Evolutionary conservation across 306 rosid species (phyloP).

Genomic region (Astragalus glycyphyllos): DNA sequence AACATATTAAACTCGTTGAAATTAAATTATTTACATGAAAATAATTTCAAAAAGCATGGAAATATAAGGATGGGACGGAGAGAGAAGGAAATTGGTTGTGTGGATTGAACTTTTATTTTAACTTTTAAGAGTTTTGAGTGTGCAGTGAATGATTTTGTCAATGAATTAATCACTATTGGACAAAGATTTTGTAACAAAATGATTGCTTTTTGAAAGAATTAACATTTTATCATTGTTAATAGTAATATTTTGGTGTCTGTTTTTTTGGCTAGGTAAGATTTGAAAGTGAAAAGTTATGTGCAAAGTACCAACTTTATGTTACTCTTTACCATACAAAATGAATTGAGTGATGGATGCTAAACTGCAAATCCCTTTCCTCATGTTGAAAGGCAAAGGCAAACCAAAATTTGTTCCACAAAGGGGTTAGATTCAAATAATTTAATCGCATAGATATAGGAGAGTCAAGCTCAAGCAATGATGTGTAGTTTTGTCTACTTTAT

Average conservation of each 20-base stretch:
- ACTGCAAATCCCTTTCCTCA: conserved; percentile 48
- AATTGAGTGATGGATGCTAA: conserved; percentile 49
- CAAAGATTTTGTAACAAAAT: conserved; percentile 50
- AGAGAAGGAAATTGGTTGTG: conserved; percentile 28
- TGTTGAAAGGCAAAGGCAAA: conserved; percentile 52
- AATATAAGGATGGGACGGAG: conserved; percentile 31
- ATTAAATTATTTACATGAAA: not conserved
- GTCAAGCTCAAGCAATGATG: conserved; percentile 48
- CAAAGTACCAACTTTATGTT: conserved; percentile 55
- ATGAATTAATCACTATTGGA: conserved; percentile 36
- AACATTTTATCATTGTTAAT: not conserved
- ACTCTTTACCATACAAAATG: conserved; percentile 56
- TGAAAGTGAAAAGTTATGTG: conserved; percentile 49
- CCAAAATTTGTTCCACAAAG: conserved; percentile 40
- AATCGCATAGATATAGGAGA: conserved; percentile 38
- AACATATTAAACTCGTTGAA: no score
- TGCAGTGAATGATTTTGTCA: conserved; percentile 45
- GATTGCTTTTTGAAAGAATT: conserved; percentile 10
- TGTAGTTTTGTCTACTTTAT: conserved; percentile 42
- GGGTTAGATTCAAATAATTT: conserved; percentile 61
- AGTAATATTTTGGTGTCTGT: not conserved
- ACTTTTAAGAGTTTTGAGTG: conserved; percentile 40
- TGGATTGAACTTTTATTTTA: conserved; percentile 25
- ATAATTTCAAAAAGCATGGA: not conserved
- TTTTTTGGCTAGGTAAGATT: conserved; percentile 43